Percentiles rank a stretch among this genome's conserved stretches.
phyloP scores from a whole-genome alignment of 106 monocot species.

The Vanilla planifolia region DNA sequence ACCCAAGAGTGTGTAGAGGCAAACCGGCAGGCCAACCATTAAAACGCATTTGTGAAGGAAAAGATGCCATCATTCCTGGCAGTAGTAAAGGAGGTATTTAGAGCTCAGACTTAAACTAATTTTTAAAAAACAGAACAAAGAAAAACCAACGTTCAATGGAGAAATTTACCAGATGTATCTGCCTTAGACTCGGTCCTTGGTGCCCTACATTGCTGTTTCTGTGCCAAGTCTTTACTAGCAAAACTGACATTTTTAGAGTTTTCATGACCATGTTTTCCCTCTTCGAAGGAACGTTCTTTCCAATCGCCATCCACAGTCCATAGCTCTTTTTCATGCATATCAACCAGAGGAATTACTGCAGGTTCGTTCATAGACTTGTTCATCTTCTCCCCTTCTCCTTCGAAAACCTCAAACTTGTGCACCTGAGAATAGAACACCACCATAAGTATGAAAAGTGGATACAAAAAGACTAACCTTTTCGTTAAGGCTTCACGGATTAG shows the following conservation, averaged over 20 bases:
- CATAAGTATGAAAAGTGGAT: neutral
- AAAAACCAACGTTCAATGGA: neutral
- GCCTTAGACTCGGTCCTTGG: constrained; percentile 34
- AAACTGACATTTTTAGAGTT: constrained; percentile 25
- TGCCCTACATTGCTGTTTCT: constrained; percentile 31
- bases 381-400: constrained; percentile 25
- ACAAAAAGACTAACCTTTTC: neutral
- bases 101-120: too few species aligned
- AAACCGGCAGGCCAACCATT: constrained; percentile 67
- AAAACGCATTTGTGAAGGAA: constrained; percentile 43
- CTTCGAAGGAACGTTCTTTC: too few species aligned
- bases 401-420: constrained; percentile 14
- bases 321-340: constrained; percentile 18
- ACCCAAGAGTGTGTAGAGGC: constrained; percentile 87
- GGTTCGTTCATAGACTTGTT: constrained; percentile 12
- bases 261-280: constrained; percentile 36
- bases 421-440: constrained; percentile 18
- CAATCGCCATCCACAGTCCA: too few species aligned
- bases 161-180: constrained; percentile 37
- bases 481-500: neutral
- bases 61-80: constrained; percentile 26
- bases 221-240: constrained; percentile 14
- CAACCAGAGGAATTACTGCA: constrained; percentile 14
- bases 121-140: constrained; percentile 5
- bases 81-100: too few species aligned